These are phyloP conservation scores for Colletotrichum shisoi DNA, from an alignment of 2,329 filamentous ascomycete genomes.

Conservation along the genomic window DNA sequence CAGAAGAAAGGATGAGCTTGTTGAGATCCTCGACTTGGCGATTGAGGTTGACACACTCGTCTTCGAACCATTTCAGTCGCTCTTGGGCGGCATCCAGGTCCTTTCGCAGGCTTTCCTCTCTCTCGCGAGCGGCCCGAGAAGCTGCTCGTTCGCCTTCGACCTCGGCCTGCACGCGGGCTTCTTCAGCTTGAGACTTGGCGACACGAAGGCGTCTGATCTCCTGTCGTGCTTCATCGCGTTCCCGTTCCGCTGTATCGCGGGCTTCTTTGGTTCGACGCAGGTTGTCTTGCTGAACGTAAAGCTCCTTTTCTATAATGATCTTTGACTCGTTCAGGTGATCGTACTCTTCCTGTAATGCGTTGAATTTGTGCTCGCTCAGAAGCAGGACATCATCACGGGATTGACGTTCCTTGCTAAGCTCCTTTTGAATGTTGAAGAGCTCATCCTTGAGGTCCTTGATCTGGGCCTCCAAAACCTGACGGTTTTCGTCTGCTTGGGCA, in stretches of 20 bases:
- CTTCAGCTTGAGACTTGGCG: constrained; percentile 84
- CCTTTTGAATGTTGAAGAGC: constrained; percentile 83
- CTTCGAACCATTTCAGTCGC: constrained; percentile 79
- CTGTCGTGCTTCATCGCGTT: constrained; percentile 86
- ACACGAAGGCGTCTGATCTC: constrained; percentile 84
- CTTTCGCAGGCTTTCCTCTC: constrained; percentile 76
- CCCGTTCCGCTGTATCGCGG: constrained; percentile 78
- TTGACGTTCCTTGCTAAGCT: constrained; percentile 89
- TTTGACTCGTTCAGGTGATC: constrained; percentile 90
- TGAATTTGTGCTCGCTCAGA: constrained; percentile 86
- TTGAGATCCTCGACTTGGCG: constrained; percentile 85
- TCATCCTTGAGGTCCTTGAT: constrained; percentile 86
- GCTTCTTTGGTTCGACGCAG: constrained; percentile 86
- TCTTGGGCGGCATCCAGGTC: constrained; percentile 83
- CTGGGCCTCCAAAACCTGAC: constrained; percentile 84
- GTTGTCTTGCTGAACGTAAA: constrained; percentile 94
- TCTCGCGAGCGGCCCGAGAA: constrained; percentile 79
- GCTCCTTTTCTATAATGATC: constrained; percentile 96
- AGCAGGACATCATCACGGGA: constrained; percentile 93
- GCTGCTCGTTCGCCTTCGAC: constrained; percentile 80
- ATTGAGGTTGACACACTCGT: constrained; percentile 78
- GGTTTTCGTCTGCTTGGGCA: constrained; percentile 80
- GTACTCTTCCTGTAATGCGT: constrained; percentile 83
- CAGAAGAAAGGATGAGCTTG: constrained; percentile 85
- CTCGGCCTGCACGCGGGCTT: constrained; percentile 84